Conservation (phyloP, 495 filamentous ascomycete species). For the Pseudoneurospora amorphoporcata region DNA sequence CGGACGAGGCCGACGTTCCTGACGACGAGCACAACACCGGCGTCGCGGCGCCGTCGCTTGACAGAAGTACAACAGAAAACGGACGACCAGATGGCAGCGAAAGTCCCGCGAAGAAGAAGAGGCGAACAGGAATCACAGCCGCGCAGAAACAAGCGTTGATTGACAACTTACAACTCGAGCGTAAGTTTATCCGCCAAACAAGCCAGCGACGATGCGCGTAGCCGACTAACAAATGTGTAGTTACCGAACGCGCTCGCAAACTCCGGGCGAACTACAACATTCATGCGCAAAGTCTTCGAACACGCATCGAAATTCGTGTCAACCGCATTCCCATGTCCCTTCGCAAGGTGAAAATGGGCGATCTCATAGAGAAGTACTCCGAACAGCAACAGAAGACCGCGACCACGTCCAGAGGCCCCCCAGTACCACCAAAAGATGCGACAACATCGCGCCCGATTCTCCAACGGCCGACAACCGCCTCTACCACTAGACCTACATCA, state of each 20-base stretch:
- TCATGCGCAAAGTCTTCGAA: conserved; percentile 71
- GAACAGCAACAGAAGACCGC: conserved; percentile 13
- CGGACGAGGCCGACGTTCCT: conserved; percentile 33
- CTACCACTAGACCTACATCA: background rate
- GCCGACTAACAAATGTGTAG: conserved; percentile 35
- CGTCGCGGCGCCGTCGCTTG: conserved; percentile 11
- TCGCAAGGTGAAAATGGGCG: conserved; percentile 74
- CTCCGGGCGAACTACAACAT: conserved; percentile 83
- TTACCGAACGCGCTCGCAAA: conserved; percentile 84
- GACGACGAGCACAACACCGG: conserved; percentile 19
- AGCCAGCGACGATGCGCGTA: background rate
- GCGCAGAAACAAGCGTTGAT: conserved; percentile 81
- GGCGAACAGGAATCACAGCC: conserved; percentile 53
- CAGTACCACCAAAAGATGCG: conserved; percentile 27
- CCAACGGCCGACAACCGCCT: background rate
- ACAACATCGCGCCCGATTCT: conserved; percentile 5
- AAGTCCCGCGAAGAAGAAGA: conserved; percentile 55
- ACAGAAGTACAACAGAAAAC: conserved; percentile 24
- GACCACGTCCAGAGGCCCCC: conserved; percentile 9
- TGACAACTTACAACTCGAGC: conserved; percentile 87
- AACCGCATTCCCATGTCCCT: conserved; percentile 80
- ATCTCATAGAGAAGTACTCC: conserved; percentile 49
- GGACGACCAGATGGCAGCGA: conserved; percentile 33
- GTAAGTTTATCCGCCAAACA: conserved; percentile 41
- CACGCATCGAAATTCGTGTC: conserved; percentile 86